Evolutionary conservation across 495 filamentous ascomycete species (phyloP).

Genomic region (Amphirosellinia nigrospora): DNA sequence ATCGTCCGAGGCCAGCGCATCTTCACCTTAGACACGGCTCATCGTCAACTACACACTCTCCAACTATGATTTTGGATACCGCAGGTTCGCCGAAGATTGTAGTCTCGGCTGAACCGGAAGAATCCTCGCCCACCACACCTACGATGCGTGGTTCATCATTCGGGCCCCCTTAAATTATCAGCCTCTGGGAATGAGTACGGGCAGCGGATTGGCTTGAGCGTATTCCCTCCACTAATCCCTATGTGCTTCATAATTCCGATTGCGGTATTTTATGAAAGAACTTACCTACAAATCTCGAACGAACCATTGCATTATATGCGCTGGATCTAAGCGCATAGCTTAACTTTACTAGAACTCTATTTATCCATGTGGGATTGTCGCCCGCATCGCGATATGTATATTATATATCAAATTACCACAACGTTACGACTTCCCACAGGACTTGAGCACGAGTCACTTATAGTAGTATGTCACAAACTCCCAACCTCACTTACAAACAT

Average conservation of each 20-base stretch:
- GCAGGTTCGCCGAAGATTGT: conserved; percentile 27
- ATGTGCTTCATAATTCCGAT: not conserved
- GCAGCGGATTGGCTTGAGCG: not conserved
- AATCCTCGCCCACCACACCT: conserved; percentile 5
- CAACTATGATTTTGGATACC: not conserved
- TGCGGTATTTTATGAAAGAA: not conserved
- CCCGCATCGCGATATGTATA: not conserved
- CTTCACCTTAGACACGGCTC: conserved; percentile 1
- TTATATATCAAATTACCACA: too few species aligned
- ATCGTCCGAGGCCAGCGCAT: not conserved
- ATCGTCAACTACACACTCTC: conserved; percentile 1
- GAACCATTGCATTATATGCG: not conserved
- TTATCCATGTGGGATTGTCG: not conserved
- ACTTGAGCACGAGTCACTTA: not conserved
- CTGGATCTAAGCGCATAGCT: not conserved
- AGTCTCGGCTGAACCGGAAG: conserved; percentile 28
- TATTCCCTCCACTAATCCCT: not conserved
- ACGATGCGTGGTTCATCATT: not conserved
- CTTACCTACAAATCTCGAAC: not conserved
- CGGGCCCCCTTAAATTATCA: not conserved
- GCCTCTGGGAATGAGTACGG: not conserved
- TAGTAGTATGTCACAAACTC: not conserved
- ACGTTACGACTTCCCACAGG: not conserved
- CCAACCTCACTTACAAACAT: not conserved
- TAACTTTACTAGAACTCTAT: not conserved